phyloP scores from a whole-genome alignment of 495 filamentous ascomycete genomes.

The Aspergillus incahuasiensis region DNA sequence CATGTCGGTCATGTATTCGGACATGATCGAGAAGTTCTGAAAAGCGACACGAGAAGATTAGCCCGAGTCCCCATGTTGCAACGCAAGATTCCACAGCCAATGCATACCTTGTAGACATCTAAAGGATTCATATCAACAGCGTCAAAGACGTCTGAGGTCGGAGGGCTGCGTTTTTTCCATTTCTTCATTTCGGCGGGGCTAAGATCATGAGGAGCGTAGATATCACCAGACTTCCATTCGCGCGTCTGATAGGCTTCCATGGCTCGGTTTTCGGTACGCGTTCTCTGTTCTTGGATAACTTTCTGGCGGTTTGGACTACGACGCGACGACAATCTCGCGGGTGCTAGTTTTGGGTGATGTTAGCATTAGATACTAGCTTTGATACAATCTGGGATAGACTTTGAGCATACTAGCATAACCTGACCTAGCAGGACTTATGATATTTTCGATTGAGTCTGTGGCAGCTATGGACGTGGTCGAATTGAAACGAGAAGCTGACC shows the following conservation, averaged over 20 bases:
- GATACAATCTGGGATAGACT: not conserved
- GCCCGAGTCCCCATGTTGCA: not conserved
- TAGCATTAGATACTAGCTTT: not conserved
- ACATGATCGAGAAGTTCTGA: constrained; percentile 90
- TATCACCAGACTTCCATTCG: constrained; percentile 68
- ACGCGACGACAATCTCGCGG: constrained; percentile 1
- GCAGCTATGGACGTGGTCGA: constrained; percentile 35
- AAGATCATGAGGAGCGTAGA: constrained; percentile 89
- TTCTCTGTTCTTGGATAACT: constrained; percentile 38
- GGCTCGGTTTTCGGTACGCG: constrained; percentile 32
- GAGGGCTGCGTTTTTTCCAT: constrained; percentile 50
- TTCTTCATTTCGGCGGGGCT: constrained; percentile 67
- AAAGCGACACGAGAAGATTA: not conserved
- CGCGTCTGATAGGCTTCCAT: constrained; percentile 42
- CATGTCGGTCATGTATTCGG: constrained; percentile 78
- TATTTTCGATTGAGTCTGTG: constrained; percentile 18
- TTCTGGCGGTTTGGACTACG: constrained; percentile 31
- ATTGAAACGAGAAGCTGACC: constrained; percentile 35
- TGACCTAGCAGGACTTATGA: constrained; percentile 18
- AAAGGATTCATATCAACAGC: constrained; percentile 74
- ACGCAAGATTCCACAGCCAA: not conserved
- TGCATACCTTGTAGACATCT: constrained; percentile 74
- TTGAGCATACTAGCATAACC: constrained; percentile 23
- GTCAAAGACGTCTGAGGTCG: constrained; percentile 68
- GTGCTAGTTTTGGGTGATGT: not conserved